Percentiles rank a stretch among this genome's conserved stretches.
Evolutionary conservation across 441 rosid genomes (phyloP).

Genomic region (Dalechampia spathulata): DNA sequence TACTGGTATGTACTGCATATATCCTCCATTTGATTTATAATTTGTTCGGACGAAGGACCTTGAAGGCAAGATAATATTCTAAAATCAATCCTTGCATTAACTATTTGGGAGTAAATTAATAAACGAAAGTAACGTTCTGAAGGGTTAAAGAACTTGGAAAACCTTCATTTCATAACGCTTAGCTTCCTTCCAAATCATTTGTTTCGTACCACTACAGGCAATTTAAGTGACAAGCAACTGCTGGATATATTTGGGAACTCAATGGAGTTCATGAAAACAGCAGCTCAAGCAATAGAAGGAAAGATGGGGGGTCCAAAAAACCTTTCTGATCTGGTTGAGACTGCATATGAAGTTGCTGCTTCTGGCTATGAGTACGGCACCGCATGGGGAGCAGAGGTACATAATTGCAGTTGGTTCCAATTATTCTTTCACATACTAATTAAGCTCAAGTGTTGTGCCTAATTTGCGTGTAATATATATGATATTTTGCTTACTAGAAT

Average conservation of each 20-base stretch:
- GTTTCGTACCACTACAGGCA: constrained; percentile 9
- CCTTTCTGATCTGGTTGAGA: constrained; percentile 19
- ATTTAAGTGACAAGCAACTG: constrained; percentile 12
- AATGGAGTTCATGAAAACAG: constrained; percentile 29
- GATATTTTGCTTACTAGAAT: not conserved
- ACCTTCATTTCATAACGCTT: no score
- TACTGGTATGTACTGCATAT: constrained; percentile 8
- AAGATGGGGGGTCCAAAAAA: constrained; percentile 2
- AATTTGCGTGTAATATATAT: not conserved
- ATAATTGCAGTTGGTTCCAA: no score
- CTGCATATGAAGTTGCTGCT: constrained; percentile 33
- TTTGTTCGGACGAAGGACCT: no score
- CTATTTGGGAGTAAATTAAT: no score
- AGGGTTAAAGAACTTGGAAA: no score
- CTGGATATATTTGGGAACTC: constrained; percentile 38
- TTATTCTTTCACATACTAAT: no score
- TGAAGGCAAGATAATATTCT: no score
- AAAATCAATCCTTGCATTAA: no score
- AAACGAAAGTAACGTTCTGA: no score
- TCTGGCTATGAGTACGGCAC: constrained; percentile 40
- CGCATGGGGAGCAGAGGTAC: constrained; percentile 48
- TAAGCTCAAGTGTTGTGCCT: no score
- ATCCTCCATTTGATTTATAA: no score
- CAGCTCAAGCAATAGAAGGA: constrained; percentile 35
- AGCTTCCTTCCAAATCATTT: no score